phyloP scores from a whole-genome alignment of 257 asterid species.

The Leptodermis oblonga region DNA sequence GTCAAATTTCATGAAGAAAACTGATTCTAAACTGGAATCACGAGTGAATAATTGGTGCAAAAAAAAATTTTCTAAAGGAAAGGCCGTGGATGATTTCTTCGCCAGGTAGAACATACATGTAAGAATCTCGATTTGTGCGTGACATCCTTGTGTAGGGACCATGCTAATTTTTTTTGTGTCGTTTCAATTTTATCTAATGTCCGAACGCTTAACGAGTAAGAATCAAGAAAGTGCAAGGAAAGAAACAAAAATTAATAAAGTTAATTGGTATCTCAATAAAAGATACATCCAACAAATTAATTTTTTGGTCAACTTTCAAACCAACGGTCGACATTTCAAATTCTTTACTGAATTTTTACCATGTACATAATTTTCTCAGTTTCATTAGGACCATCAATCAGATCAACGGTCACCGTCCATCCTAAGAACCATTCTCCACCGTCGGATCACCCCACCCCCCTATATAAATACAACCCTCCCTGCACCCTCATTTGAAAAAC shows the following conservation, averaged over 20 bases:
- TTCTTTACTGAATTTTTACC: conserved; percentile 36
- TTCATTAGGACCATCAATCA: conserved; percentile 50
- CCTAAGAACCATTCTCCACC: conserved; percentile 27
- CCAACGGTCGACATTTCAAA: conserved; percentile 39
- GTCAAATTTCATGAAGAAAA: background rate
- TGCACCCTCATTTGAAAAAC: conserved; percentile 17
- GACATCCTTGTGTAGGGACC: too few relatives aligned
- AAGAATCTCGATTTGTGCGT: too few relatives aligned
- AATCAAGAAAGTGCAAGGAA: conserved; percentile 13
- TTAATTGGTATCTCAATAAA: too few relatives aligned
- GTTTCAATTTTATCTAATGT: too few relatives aligned
- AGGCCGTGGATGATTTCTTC: conserved; percentile 20
- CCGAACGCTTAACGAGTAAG: too few relatives aligned
- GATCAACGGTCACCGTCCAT: conserved; percentile 25
- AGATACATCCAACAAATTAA: conserved; percentile 1
- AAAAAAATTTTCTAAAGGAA: conserved; percentile 10
- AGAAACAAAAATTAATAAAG: background rate
- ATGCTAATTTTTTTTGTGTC: too few relatives aligned
- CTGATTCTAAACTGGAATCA: background rate
- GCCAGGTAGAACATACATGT: too few relatives aligned
- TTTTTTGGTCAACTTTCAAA: conserved; percentile 35
- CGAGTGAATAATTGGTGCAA: background rate
- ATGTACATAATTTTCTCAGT: conserved; percentile 20
- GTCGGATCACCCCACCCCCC: conserved; percentile 25
- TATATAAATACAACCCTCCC: conserved; percentile 37